Base-by-base conservation (phyloP, 768 basidiomycete species). In the Pleurotus tuoliensis region DNA sequence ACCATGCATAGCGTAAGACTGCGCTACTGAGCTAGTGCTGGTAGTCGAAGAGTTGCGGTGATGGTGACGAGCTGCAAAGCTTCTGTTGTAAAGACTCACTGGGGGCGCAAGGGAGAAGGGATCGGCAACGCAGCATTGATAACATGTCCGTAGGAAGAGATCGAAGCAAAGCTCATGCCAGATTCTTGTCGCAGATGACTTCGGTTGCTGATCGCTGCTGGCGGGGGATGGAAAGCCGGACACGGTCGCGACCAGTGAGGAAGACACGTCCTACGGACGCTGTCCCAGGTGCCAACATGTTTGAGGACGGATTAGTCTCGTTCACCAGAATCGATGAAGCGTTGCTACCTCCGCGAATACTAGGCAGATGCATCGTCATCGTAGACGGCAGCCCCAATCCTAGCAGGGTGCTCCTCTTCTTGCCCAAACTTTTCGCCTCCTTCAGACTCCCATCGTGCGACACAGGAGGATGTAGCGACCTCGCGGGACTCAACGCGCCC, bases 131-230 rank as follows among this genome's bases (percentile, higher is more conserved):
- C 90, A 15, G 76, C 67, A 55, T 87, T 79, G 58, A 88, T 72
- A 34, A 88, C 82, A 2, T 76, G 75, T 3, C 90, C 90, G 58
- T 88, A 90, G 0, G 90, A 91, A 0, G 90, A 92, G 3, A 92
- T 80, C 0, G 90, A 91, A 0, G 87, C 86, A 51, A 92, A 85
- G 63, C 87, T 90, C 68, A 86, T 80, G 11, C 83, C 50, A 0
- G 89, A 89, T 38, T 86, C 84, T 12, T 79, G 80, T 47, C 73
- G 75, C 8, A 64, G 64, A 47, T 86, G 82, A 45, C 65, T 69
- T 13, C 56, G 67, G 22, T 71, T 73, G n/a, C 71, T 73, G 37
- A n/a, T 52, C 34, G 69, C 63, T 8, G 71, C 69, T 2, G 66
- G 69, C 8, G 82, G 80, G 0, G 86, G 85, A 62, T 88, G 90